These are phyloP conservation scores for Paraconiothyrium sp. DNA, from an alignment of 2,329 filamentous ascomycete genomes.

Conservation along the genomic window DNA sequence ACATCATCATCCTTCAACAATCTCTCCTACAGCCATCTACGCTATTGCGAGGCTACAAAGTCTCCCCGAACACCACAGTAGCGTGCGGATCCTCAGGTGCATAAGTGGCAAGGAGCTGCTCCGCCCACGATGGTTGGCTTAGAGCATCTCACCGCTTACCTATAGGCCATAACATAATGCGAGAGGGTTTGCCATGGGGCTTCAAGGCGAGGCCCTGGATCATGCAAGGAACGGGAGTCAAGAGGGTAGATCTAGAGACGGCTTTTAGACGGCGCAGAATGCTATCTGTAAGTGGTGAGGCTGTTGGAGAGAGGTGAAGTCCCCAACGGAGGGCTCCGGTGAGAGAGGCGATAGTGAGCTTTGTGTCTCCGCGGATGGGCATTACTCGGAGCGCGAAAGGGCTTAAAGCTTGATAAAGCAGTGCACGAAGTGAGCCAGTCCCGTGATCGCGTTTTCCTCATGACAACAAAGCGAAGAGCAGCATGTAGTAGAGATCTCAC, in stretches of 20 bases:
- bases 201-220: background rate
- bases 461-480: background rate
- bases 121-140: slow-evolving; percentile 4
- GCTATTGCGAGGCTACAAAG: background rate
- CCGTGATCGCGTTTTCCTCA: background rate
- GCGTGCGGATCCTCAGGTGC: background rate
- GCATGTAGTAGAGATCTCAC: background rate
- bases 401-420: background rate
- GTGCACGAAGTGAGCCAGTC: background rate
- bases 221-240: background rate
- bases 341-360: background rate
- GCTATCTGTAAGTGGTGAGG: background rate
- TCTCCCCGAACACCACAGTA: background rate
- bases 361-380: background rate
- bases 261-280: background rate
- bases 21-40: background rate
- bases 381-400: background rate
- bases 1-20: background rate
- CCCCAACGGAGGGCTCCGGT: background rate
- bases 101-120: slow-evolving; percentile 1
- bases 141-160: background rate
- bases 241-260: background rate
- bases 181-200: background rate
- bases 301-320: slow-evolving; percentile 1
- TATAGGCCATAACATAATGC: too few relatives aligned